phyloP scores from a whole-genome alignment of 2,329 filamentous ascomycete species.

The Penicillium sp. region DNA sequence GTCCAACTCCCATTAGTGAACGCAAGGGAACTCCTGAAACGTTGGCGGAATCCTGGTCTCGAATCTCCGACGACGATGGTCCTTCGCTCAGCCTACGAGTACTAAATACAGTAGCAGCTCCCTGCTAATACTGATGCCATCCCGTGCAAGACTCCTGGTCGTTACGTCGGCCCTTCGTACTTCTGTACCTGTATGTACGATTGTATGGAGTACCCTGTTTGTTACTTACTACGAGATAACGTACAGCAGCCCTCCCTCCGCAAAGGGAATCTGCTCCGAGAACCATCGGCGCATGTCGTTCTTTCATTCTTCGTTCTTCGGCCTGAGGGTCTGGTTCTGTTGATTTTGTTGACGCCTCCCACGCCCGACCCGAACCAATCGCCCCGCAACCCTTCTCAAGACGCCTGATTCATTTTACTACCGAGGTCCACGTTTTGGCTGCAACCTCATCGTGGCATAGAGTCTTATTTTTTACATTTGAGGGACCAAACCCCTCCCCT shows the following conservation, averaged over 20 bases:
- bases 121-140: neutral
- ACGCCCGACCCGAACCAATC: neutral
- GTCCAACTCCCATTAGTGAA: neutral
- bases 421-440: neutral
- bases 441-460: neutral
- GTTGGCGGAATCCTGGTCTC: constrained; percentile 23
- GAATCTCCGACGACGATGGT: neutral
- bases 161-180: neutral
- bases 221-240: too few relatives aligned
- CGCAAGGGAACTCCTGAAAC: constrained; percentile 30
- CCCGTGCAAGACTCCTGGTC: constrained; percentile 1
- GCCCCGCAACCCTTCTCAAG: neutral
- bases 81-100: neutral
- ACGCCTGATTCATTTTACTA: neutral
- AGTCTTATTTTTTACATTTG: neutral
- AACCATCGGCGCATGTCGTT: neutral
- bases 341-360: neutral
- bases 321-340: neutral
- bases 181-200: neutral
- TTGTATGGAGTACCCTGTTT: too few relatives aligned
- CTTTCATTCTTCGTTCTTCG: neutral
- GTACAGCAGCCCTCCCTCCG: neutral
- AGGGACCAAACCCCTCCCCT: neutral
- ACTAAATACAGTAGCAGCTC: too few relatives aligned
- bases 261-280: constrained; percentile 7